A percentile compares a stretch with the other conserved stretches of the same genome.
These are phyloP conservation scores for Pythium brachiatum DNA, from an alignment of 352 stramenopile genomes.

Conservation along the genomic window DNA sequence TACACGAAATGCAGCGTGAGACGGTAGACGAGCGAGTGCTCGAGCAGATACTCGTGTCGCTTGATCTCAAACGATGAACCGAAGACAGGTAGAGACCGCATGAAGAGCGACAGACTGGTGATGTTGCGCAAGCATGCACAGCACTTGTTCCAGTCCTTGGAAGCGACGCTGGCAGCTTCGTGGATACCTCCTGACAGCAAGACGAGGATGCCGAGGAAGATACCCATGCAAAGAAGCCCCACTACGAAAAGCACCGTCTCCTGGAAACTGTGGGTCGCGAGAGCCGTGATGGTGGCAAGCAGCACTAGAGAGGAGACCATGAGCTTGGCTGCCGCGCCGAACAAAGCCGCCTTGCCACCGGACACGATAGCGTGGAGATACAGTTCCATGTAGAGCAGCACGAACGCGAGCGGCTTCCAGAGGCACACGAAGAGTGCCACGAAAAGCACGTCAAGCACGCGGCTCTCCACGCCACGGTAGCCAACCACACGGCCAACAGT, in stretches of 20 bases:
- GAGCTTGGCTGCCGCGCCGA: constrained; percentile 65
- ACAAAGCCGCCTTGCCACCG: constrained; percentile 65
- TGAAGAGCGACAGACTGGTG: constrained; percentile 80
- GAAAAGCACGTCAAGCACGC: constrained; percentile 70
- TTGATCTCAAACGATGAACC: constrained; percentile 72
- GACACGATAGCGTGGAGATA: constrained; percentile 69
- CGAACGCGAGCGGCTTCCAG: constrained; percentile 77
- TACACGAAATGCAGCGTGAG: constrained; percentile 79
- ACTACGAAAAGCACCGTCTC: constrained; percentile 62
- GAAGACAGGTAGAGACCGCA: constrained; percentile 64
- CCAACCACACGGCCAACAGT: constrained; percentile 74
- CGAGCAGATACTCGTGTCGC: constrained; percentile 70
- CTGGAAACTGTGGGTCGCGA: constrained; percentile 55
- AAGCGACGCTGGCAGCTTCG: constrained; percentile 46
- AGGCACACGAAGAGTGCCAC: constrained; percentile 70
- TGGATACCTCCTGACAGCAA: constrained; percentile 61
- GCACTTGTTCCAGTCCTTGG: constrained; percentile 75
- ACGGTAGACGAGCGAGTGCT: constrained; percentile 82
- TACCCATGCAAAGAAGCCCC: constrained; percentile 36
- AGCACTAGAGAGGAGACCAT: constrained; percentile 64
- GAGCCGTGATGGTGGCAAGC: constrained; percentile 34
- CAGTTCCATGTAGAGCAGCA: constrained; percentile 79
- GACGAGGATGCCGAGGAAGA: constrained; percentile 61
- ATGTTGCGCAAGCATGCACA: constrained; percentile 73
- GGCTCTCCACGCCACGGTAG: constrained; percentile 67